Base-by-base conservation (phyloP, 345 rosid genomes). In the Murraya paniculata region DNA sequence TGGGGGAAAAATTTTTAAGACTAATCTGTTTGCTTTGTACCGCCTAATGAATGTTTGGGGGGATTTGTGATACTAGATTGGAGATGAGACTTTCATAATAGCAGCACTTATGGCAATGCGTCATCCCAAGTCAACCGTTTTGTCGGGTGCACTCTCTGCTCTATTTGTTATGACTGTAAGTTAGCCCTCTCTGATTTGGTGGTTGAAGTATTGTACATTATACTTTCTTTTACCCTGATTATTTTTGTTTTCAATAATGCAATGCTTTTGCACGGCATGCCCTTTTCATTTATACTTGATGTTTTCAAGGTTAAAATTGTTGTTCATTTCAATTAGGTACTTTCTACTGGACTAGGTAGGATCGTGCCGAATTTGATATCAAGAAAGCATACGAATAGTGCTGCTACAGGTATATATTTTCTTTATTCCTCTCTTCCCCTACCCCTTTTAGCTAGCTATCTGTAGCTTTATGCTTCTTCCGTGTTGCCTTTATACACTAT, bases 41-140 rank as follows among this genome's bases (percentile, higher is more conserved):
- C 53, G 57, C 25, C 58, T 77, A 70, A 61, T 35, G 71, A 71
- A 24, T 80, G 31, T 33, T 25, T 76, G 36, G 24, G 58, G 71
- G 62, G 41, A 57, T 33, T 64, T 55, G 18, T 82, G 73, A 24
- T 76, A 75, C 45, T 76, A 94, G 99, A 90, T 94, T 84, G 99
- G 99, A 58, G 99, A 97, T 86, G 99, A 97, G 76, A 97, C 99
- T 7, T 97, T 97, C 81, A 97, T 97, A 68, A 97, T 97, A 85
- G 99, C 99, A 50, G 99, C 99, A 61, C 89, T 97, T 69, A 94
- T 97, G 99, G 99, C 99, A 22, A 97, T 97, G 99, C 95, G 99
- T 39, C 98, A 97, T 71, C 99, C 99, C 9, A 97, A 93, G 83
- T 90, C 99, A 38, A 97, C 77, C 45, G 99, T 97, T 78, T 70